Conservation (phyloP, 1,284 basidiomycete genomes). For the Pyrrhoderma lamaoense region DNA sequence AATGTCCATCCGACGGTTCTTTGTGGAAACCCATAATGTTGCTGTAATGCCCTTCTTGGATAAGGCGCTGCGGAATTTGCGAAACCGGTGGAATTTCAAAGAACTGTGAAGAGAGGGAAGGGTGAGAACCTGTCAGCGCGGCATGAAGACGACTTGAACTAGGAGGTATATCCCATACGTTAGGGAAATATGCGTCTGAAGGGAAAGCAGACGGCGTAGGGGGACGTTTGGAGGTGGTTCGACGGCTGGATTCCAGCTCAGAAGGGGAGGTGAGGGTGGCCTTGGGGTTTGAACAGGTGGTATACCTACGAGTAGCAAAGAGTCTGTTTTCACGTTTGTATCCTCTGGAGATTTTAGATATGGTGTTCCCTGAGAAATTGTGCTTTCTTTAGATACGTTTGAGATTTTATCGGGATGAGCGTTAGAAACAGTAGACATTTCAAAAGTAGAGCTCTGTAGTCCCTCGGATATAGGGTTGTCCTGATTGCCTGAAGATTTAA, state of each 20-base stretch:
- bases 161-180: constrained; percentile 59
- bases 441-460: no score
- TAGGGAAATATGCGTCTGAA: constrained; percentile 61
- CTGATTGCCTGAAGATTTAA: no score
- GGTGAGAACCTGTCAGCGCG: constrained; percentile 24
- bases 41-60: constrained; percentile 56
- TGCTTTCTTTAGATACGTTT: no score
- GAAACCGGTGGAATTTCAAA: constrained; percentile 53
- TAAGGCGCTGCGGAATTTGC: constrained; percentile 52
- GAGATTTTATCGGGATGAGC: no score
- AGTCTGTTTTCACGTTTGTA: no score
- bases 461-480: no score
- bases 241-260: constrained; percentile 60
- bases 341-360: no score
- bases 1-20: constrained; percentile 2
- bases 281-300: constrained; percentile 22
- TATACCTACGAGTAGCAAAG: no score
- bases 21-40: constrained; percentile 45
- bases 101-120: constrained; percentile 38
- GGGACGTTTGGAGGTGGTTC: constrained; percentile 63
- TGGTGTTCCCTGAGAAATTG: no score
- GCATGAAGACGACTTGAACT: constrained; percentile 28
- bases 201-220: constrained; percentile 52
- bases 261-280: constrained; percentile 45
- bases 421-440: no score